A percentile compares a stretch with the other conserved stretches of the same genome.
Evolutionary conservation across 1,139 yeast species (phyloP).

Genomic region (Diutina mesorugosa): DNA sequence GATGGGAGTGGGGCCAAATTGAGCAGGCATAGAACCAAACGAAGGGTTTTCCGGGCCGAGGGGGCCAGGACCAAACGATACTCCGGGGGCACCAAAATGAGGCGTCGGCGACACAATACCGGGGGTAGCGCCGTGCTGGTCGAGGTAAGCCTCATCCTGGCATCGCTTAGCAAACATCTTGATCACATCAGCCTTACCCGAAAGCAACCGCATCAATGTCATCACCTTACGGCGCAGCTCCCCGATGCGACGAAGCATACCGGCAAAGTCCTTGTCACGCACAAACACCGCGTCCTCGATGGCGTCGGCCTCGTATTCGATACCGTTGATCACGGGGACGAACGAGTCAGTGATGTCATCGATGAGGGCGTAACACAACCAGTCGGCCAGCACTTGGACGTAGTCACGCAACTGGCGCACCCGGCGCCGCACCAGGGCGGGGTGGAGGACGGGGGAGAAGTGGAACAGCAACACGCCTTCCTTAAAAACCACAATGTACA

Average conservation of each 20-base stretch:
- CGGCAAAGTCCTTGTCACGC: slow-evolving; percentile 15
- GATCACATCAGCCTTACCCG: slow-evolving; percentile 95
- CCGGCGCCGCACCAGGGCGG: slow-evolving; percentile 82
- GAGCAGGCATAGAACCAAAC: neutral
- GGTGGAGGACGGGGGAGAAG: slow-evolving; percentile 68
- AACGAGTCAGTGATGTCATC: slow-evolving; percentile 92
- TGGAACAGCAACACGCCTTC: slow-evolving; percentile 81
- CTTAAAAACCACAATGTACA: slow-evolving; percentile 77
- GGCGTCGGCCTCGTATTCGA: slow-evolving; percentile 85
- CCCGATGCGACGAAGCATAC: slow-evolving; percentile 72
- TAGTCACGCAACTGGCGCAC: slow-evolving; percentile 84
- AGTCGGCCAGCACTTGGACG: slow-evolving; percentile 78
- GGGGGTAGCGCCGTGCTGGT: neutral
- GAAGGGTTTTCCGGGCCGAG: neutral
- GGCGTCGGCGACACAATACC: neutral
- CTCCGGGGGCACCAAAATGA: slow-evolving; percentile 6
- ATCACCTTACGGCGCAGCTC: slow-evolving; percentile 82
- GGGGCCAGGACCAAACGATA: slow-evolving; percentile 14
- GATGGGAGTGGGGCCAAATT: neutral
- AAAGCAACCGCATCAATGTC: slow-evolving; percentile 80
- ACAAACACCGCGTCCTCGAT: slow-evolving; percentile 63
- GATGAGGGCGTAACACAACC: slow-evolving; percentile 87
- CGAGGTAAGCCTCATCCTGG: neutral
- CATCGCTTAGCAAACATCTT: slow-evolving; percentile 88
- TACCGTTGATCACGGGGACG: slow-evolving; percentile 78